Evolutionary conservation across 140 eudicot genomes (phyloP), one percentile per base, ranked within the genome.

Genomic region (Stevia rebaudiana): DNA sequence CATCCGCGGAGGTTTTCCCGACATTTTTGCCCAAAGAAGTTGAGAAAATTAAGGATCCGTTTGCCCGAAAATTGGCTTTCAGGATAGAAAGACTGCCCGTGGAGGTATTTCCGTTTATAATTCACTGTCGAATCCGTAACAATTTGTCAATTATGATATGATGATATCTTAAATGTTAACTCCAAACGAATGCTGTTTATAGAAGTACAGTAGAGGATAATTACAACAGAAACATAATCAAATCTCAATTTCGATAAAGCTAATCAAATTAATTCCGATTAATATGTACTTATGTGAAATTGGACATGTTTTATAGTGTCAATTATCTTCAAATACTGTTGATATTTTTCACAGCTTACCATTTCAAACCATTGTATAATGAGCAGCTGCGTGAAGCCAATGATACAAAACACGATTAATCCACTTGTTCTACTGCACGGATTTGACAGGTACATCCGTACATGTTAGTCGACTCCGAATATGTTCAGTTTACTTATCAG

Each of bases 381-480:
- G 95, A 91, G 98, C 68, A 91, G 96, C 71, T 91, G 98, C 18
- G 85, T 91, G 63, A 87, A 85, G 81, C 98, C 98, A 42, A 50
- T 41, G 23, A 50, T 51, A 50, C 76, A 72, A 59, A 51, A 63
- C 24, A 44, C 75, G 10, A 33, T 81, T 33, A 79, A 75, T 74
- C 98, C 98, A 3, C 52, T 91, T 40, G 89, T 91, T 77, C 84
- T 91, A 48, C 90, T 91, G 43, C 98, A 91, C 61, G 98, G 98
- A 11, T 91, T 91, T 71, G 98, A 91, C 73, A 85, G 98, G 98
- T 88, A 41, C n/a, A 18, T 37, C 11, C 0, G 11, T 16, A 42
- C n/a, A n/a, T n/a, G n/a, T n/a, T n/a, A n/a, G n/a, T 73, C 11
- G 35, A 55, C 61, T 43, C 47, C 12, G 0, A 3, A 46, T 65